phyloP scores from a whole-genome alignment of 306 rosid species.

The Prinsepia uniflora region DNA sequence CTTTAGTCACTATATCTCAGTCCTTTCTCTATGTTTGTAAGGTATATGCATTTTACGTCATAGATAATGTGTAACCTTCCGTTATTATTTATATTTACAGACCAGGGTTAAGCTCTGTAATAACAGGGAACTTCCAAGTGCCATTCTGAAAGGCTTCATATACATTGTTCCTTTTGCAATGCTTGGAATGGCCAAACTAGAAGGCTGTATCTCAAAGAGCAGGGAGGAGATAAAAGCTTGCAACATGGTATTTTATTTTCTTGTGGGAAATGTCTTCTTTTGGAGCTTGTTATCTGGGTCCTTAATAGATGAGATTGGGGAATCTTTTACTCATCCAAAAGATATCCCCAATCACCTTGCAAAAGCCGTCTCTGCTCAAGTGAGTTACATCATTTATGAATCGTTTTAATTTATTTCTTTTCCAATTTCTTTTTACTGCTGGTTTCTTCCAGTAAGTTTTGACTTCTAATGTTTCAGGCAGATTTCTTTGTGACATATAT shows the following conservation, averaged over 20 bases:
- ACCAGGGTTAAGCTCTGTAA: constrained; percentile 85
- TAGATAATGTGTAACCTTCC: constrained; percentile 11
- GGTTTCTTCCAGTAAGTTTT: not conserved
- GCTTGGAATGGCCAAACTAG: constrained; percentile 76
- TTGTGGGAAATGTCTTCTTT: constrained; percentile 87
- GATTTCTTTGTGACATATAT: constrained; percentile 93
- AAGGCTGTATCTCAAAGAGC: constrained; percentile 79
- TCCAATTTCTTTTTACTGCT: not conserved
- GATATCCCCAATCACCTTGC: constrained; percentile 70
- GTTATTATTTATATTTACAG: constrained; percentile 39
- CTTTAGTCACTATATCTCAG: not conserved
- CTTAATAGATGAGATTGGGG: constrained; percentile 72
- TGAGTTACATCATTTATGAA: constrained; percentile 27
- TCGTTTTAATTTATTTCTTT: not conserved
- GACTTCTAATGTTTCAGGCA: constrained; percentile 49
- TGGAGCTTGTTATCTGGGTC: constrained; percentile 86
- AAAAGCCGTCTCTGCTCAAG: constrained; percentile 74
- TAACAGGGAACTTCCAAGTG: constrained; percentile 93
- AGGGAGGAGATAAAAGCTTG: constrained; percentile 89
- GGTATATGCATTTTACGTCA: not conserved
- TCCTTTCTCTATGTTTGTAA: not conserved
- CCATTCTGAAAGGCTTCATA: constrained; percentile 67
- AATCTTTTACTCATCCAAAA: constrained; percentile 60
- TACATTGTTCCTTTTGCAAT: constrained; percentile 79
- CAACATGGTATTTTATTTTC: constrained; percentile 91